phyloP scores from a whole-genome alignment of 164 flowering plant species.

The Brasenia schreberi region DNA sequence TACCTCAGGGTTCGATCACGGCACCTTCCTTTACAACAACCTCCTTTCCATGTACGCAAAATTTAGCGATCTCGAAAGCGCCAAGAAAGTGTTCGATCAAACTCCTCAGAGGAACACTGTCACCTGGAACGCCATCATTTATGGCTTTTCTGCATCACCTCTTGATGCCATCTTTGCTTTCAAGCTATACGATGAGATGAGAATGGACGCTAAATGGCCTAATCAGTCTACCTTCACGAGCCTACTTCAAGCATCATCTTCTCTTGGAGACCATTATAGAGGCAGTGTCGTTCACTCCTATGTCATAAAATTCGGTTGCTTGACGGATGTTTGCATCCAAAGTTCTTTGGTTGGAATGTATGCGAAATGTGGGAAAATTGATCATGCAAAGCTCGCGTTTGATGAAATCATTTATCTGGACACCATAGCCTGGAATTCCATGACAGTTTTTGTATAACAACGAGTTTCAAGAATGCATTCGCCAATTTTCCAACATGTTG shows the following conservation, averaged over 20 bases:
- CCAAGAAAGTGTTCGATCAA: constrained; percentile 53
- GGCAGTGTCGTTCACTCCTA: constrained; percentile 44
- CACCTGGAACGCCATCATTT: constrained; percentile 58
- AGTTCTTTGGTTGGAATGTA: constrained; percentile 72
- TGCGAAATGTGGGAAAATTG: constrained; percentile 42
- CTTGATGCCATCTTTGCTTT: constrained; percentile 20
- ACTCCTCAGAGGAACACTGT: constrained; percentile 64
- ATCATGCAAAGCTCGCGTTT: constrained; percentile 36
- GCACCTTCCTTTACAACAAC: constrained; percentile 58
- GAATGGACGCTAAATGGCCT: constrained; percentile 24
- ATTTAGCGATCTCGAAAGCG: constrained; percentile 37
- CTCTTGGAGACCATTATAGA: constrained; percentile 16
- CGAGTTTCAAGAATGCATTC: constrained; percentile 28
- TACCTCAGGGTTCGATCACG: constrained; percentile 12
- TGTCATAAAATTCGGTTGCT: constrained; percentile 41
- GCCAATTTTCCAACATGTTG: constrained; percentile 33
- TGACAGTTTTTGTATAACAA: constrained; percentile 42
- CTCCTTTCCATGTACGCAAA: constrained; percentile 59
- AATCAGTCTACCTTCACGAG: constrained; percentile 55
- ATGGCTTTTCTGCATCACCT: constrained; percentile 44
- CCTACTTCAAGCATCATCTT: constrained; percentile 43
- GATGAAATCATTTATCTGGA: constrained; percentile 27
- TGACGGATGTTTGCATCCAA: constrained; percentile 33
- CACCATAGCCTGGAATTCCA: constrained; percentile 61
- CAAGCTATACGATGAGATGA: constrained; percentile 25